Conservation (phyloP, 495 filamentous ascomycete species). For the Collariella sp. region DNA sequence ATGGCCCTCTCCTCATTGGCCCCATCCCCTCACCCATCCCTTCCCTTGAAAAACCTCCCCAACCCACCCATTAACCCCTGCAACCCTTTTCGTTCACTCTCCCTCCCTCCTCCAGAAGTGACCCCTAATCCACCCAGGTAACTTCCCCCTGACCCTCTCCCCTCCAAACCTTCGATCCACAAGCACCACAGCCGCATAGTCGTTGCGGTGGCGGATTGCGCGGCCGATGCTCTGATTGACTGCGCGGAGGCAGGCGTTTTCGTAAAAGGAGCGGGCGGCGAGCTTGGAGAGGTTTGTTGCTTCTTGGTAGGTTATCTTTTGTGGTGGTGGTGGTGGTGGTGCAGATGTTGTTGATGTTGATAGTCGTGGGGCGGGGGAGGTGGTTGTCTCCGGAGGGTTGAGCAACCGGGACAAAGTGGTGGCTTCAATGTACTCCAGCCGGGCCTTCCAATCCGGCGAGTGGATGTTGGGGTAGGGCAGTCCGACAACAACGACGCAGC, state of each 20-base stretch:
- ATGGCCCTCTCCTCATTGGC: not conserved
- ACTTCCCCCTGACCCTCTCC: slow-evolving; percentile 60
- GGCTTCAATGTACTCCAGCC: slow-evolving; percentile 76
- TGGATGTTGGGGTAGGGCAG: slow-evolving; percentile 89
- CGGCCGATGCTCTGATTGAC: slow-evolving; percentile 95
- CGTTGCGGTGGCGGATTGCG: slow-evolving; percentile 77
- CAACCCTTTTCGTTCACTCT: slow-evolving; percentile 38
- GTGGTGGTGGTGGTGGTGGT: not conserved
- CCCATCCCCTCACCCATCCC: slow-evolving; percentile 16
- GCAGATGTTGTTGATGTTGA: too few relatives aligned
- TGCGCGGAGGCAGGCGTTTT: slow-evolving; percentile 91
- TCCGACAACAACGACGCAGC: slow-evolving; percentile 81
- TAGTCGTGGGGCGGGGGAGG: too few relatives aligned
- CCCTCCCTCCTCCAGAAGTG: slow-evolving; percentile 43
- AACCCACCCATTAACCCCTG: slow-evolving; percentile 47
- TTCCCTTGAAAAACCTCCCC: slow-evolving; percentile 48
- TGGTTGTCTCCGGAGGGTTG: too few relatives aligned
- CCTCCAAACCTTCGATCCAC: slow-evolving; percentile 69
- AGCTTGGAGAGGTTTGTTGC: slow-evolving; percentile 45
- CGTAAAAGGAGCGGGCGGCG: slow-evolving; percentile 75
- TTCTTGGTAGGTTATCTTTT: not conserved
- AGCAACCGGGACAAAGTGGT: slow-evolving; percentile 39
- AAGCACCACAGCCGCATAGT: slow-evolving; percentile 86
- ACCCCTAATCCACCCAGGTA: slow-evolving; percentile 80
- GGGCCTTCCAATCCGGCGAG: slow-evolving; percentile 85